These are phyloP conservation scores for Geotrichum macrosporum DNA, from an alignment of 1,139 yeast species.

Conservation along the genomic window DNA sequence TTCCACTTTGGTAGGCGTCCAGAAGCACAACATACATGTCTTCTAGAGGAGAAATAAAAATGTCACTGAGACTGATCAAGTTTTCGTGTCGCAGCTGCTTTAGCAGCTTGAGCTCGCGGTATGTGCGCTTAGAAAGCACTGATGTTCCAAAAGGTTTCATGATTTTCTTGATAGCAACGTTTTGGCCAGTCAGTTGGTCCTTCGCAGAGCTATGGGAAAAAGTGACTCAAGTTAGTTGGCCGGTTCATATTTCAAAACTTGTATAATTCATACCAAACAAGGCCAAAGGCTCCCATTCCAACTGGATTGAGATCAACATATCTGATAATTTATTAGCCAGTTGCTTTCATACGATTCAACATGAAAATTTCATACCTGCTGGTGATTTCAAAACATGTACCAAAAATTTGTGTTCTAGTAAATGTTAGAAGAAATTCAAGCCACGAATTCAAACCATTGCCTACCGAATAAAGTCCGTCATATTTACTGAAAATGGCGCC, in stretches of 20 bases:
- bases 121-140: conserved; percentile 91
- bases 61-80: conserved; percentile 87
- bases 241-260: not conserved
- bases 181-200: conserved; percentile 84
- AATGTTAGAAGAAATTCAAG: conserved; percentile 22
- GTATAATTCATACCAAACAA: conserved; percentile 56
- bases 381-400: conserved; percentile 70
- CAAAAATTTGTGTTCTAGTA: conserved; percentile 47
- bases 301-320: conserved; percentile 93
- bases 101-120: conserved; percentile 86
- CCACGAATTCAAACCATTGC: conserved; percentile 13
- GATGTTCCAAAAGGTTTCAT: conserved; percentile 97
- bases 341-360: not conserved
- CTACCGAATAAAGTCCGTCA: conserved; percentile 35
- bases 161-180: conserved; percentile 94
- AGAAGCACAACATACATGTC: conserved; percentile 49
- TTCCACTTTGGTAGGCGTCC: not conserved
- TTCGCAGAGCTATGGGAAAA: conserved; percentile 57
- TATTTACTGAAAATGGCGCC: conserved; percentile 7
- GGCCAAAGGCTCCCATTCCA: conserved; percentile 99
- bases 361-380: conserved; percentile 36
- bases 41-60: conserved; percentile 89
- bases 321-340: conserved; percentile 36
- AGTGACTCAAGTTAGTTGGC: not conserved
- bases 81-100: conserved; percentile 95